A percentile compares a stretch with the other conserved stretches of the same genome.
These are phyloP conservation scores for Blastobotrys serpentis DNA, from an alignment of 1,139 yeast genomes.

Conservation along the genomic window DNA sequence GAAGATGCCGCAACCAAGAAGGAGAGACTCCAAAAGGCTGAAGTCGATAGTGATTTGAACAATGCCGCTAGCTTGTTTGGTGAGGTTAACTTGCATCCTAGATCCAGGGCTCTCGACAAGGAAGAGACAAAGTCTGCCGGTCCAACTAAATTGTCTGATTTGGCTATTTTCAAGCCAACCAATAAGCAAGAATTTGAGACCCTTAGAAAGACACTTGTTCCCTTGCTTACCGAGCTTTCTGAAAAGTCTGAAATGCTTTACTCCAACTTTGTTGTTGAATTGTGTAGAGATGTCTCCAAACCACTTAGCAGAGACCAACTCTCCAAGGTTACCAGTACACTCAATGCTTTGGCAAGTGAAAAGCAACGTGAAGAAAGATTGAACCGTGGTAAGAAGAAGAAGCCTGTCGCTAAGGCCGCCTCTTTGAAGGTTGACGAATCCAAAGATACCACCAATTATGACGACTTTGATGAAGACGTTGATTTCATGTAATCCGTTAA, in stretches of 20 bases:
- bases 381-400: conserved; percentile 95
- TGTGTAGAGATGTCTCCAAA: conserved; percentile 76
- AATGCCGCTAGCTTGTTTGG: conserved; percentile 93
- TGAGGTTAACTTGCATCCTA: conserved; percentile 58
- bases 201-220: conserved; percentile 73
- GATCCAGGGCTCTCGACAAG: conserved; percentile 44
- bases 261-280: conserved; percentile 76
- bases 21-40: conserved; percentile 74
- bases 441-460: conserved; percentile 58
- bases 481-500: conserved; percentile 73
- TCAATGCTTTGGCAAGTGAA: conserved; percentile 77
- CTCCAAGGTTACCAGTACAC: conserved; percentile 81
- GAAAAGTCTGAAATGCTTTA: conserved; percentile 59
- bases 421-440: conserved; percentile 76
- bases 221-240: conserved; percentile 63
- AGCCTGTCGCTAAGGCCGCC: conserved; percentile 75
- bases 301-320: conserved; percentile 81
- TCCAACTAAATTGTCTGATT: conserved; percentile 41
- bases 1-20: conserved; percentile 53
- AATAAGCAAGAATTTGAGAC: conserved; percentile 80
- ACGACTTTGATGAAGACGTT: conserved; percentile 67
- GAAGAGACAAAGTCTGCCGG: conserved; percentile 65
- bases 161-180: conserved; percentile 65
- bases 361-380: conserved; percentile 91
- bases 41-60: conserved; percentile 79